A percentile compares a stretch with the other conserved stretches of the same genome.
These are phyloP conservation scores for Vaccinium corymbosum DNA, from an alignment of 148 eudicot genomes.

Conservation along the genomic window DNA sequence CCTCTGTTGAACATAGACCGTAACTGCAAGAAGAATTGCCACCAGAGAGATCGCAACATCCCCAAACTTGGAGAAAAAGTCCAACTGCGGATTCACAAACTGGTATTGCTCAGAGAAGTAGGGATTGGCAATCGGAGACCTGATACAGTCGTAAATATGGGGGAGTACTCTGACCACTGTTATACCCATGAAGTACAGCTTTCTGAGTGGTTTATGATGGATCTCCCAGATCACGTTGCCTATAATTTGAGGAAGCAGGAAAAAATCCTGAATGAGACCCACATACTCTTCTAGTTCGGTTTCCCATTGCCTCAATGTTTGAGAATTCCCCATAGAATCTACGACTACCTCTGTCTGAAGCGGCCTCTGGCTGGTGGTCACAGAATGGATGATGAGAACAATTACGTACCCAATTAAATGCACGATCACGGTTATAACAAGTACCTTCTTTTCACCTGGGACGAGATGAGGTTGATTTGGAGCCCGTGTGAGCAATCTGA, in stretches of 20 bases:
- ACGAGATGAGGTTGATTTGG: conserved; percentile 48
- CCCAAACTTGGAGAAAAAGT: conserved; percentile 70
- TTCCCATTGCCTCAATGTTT: conserved; percentile 50
- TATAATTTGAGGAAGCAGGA: conserved; percentile 79
- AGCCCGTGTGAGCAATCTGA: conserved; percentile 38
- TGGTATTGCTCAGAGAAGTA: conserved; percentile 68
- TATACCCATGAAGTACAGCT: conserved; percentile 62
- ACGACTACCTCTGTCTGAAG: conserved; percentile 26
- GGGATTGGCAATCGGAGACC: conserved; percentile 51
- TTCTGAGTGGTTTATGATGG: conserved; percentile 55
- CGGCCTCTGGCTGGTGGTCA: conserved; percentile 43
- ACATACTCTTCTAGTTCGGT: conserved; percentile 67
- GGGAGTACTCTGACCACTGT: conserved; percentile 72
- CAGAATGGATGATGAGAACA: conserved; percentile 50
- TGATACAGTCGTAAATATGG: conserved; percentile 62
- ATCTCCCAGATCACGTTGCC: conserved; percentile 76
- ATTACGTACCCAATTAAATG: conserved; percentile 57
- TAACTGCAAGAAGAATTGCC: conserved; percentile 46
- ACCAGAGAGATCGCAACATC: conserved; percentile 61
- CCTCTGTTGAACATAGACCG: conserved; percentile 69
- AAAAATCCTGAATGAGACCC: conserved; percentile 82
- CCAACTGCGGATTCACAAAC: conserved; percentile 58
- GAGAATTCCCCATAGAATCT: conserved; percentile 39
- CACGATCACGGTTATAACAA: conserved; percentile 40
- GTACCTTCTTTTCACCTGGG: conserved; percentile 62